Base-by-base conservation (phyloP, 2,329 filamentous ascomycete genomes). In the Simplicillium sp. region DNA sequence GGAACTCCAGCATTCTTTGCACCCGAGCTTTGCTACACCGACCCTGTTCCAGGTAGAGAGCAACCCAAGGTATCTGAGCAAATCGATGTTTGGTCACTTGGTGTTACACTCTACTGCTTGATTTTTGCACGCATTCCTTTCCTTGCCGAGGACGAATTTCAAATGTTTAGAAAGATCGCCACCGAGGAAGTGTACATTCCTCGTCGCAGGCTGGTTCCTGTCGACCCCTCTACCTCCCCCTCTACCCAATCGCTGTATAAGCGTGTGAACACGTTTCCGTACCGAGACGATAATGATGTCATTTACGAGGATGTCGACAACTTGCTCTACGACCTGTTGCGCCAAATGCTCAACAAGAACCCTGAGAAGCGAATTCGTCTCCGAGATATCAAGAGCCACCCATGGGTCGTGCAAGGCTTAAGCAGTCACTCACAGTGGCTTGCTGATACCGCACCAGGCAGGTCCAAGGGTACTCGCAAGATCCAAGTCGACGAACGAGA, bases 1-100 rank as follows among this genome's bases (percentile, higher is more conserved):
- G 92, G 92, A 39, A 98, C 92, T 0, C 92, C 92, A 6, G 92
- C 90, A 2, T 98, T 98, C 64, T 98, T 96, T 56, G 92, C 92
- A 2, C 92, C 92, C 4, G 92, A 98, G 60, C 73, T 98, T 31
- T 98, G 92, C 64, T 92, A 89, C 58, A 94, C 87, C 2, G 88
- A 92, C 46, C 63, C 80, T 17, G 20, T 25, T 25, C 6, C 20
- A 25, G 81, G 79, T 46, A 71, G 63, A 51, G 79, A 73, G 54
- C 84, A 75, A 53, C 87, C 74, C 49, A 90, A 73, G 65, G 81
- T 98, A 33, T 95, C 88, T 4, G 87, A 87, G 52, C 87, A 94
- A 52, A 95, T 98, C 50, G 92, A 98, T 55, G 82, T 98, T 13
- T 98, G 92, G 92, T 95, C 92, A 11, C 71, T 98, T 16, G 92